Evolutionary conservation across 805 yeast genomes (phyloP).

Genomic region (Ogataea nonfermentans): DNA sequence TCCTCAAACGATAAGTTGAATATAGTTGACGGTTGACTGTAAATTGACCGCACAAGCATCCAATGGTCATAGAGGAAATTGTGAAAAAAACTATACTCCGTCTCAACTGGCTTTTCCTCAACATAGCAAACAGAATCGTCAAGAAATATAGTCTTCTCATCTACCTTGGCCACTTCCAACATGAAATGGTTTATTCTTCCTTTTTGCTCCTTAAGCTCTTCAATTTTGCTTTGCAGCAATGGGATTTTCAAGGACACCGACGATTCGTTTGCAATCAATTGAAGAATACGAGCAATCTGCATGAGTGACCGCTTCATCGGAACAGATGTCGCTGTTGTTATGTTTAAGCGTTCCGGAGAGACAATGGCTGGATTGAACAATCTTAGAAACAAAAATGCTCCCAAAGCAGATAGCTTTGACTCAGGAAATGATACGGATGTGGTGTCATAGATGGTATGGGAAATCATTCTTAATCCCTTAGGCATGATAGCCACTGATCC

Average conservation of each 20-base stretch:
- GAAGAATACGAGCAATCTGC: slow-evolving; percentile 78
- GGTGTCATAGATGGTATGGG: slow-evolving; percentile 59
- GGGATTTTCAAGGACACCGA: slow-evolving; percentile 66
- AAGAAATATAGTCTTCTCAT: slow-evolving; percentile 5
- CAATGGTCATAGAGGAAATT: slow-evolving; percentile 50
- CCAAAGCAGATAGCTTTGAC: slow-evolving; percentile 69
- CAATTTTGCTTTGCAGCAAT: slow-evolving; percentile 36
- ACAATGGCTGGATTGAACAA: slow-evolving; percentile 87
- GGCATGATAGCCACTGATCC: slow-evolving; percentile 61
- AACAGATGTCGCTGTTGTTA: slow-evolving; percentile 18
- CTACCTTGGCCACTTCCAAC: slow-evolving; percentile 28
- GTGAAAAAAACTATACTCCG: slow-evolving; percentile 41
- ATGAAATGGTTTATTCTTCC: slow-evolving; percentile 41
- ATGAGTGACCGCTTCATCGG: slow-evolving; percentile 60
- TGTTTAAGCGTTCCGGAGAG: slow-evolving; percentile 64
- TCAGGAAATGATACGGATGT: slow-evolving; percentile 64
- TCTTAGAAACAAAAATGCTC: slow-evolving; percentile 81
- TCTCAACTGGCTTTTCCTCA: slow-evolving; percentile 28
- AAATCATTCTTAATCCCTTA: slow-evolving; percentile 64
- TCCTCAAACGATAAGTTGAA: slow-evolving; percentile 16
- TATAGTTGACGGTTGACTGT: slow-evolving; percentile 17
- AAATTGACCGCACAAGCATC: slow-evolving; percentile 28
- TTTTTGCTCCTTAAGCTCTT: slow-evolving; percentile 41
- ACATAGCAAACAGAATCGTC: slow-evolving; percentile 16
- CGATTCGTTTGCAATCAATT: slow-evolving; percentile 83